A percentile compares a stretch with the other conserved stretches of the same genome.
Conservation (phyloP, 164 flowering plant genomes). For the Aristolochia fimbriata region DNA sequence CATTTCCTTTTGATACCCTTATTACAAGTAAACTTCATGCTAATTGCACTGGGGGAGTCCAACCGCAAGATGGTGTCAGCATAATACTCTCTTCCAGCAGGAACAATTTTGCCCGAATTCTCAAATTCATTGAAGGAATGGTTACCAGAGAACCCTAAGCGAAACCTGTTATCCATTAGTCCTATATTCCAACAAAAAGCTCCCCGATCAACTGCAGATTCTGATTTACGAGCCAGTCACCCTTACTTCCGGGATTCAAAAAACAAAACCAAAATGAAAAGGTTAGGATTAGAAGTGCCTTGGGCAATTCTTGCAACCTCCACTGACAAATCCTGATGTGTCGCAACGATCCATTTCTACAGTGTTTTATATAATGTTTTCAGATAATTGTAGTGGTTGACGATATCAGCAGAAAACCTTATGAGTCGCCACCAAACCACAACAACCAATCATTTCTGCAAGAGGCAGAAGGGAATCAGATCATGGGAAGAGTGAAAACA, state of each 20-base stretch:
- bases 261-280: constrained; percentile 23
- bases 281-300: constrained; percentile 30
- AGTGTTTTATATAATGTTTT: constrained; percentile 6
- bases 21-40: constrained; percentile 19
- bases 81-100: constrained; percentile 21
- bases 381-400: constrained; percentile 14
- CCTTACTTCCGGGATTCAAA: constrained; percentile 48
- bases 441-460: constrained; percentile 7
- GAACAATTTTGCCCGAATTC: constrained; percentile 27
- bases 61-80: constrained; percentile 55
- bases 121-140: constrained; percentile 38
- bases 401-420: constrained; percentile 6
- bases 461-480: background rate
- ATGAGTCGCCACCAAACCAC: constrained; percentile 2
- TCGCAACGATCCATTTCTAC: constrained; percentile 78
- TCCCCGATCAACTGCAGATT: constrained; percentile 19
- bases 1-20: constrained; percentile 75
- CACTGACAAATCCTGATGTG: constrained; percentile 97
- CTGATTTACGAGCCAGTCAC: constrained; percentile 25
- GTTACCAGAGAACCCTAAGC: constrained; percentile 34
- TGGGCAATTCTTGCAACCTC: constrained; percentile 46
- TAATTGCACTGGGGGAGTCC: constrained; percentile 37
- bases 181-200: constrained; percentile 1
- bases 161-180: constrained; percentile 46
- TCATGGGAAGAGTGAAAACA: background rate